Conservation (phyloP, 2,329 filamentous ascomycete genomes). For the Calonectria fujianensis region DNA sequence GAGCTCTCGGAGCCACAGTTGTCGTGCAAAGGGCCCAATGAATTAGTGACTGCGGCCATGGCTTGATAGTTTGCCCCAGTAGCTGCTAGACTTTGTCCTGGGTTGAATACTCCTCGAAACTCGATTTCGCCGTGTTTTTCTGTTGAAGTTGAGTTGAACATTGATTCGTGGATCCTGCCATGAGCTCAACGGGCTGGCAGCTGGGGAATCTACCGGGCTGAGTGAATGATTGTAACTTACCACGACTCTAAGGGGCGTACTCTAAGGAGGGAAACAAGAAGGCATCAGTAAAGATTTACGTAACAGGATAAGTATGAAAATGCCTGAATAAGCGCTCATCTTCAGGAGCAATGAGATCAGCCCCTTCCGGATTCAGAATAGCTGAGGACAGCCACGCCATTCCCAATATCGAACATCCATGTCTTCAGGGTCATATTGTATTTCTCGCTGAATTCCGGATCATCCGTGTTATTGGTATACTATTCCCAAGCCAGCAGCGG, state of each 20-base stretch:
- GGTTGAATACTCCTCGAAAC: fast-evolving
- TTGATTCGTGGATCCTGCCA: not conserved
- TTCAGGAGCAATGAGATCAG: not conserved
- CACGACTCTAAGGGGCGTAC: not conserved
- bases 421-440: too few species aligned
- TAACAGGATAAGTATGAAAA: not conserved
- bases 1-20: too few species aligned
- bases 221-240: not conserved
- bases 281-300: not conserved
- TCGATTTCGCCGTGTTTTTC: not conserved
- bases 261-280: not conserved
- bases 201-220: not conserved
- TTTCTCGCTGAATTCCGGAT: not conserved
- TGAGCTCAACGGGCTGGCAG: not conserved
- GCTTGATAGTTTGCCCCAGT: not conserved
- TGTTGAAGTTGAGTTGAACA: not conserved
- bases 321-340: not conserved
- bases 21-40: too few species aligned
- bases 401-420: too few species aligned
- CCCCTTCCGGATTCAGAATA: not conserved
- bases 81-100: not conserved
- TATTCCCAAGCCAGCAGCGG: too few species aligned
- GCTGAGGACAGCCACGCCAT: not conserved
- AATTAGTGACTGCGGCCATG: not conserved
- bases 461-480: not conserved